Base-by-base conservation (phyloP, 2,329 filamentous ascomycete genomes). In the Fusarium devonianum region DNA sequence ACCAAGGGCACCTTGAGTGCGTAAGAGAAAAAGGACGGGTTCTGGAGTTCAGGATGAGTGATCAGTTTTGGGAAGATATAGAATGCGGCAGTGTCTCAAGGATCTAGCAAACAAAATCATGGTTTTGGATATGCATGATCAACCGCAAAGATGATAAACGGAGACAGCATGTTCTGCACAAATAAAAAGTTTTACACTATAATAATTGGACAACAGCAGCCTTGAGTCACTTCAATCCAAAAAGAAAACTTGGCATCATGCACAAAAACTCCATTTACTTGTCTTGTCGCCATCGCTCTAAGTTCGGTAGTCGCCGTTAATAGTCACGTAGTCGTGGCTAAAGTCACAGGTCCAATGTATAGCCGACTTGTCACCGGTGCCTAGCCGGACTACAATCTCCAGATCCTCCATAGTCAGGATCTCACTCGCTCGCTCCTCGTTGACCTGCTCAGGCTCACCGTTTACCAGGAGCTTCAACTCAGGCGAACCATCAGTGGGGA, bases 1-100 rank as follows among this genome's bases (percentile, higher is more conserved):
- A 97, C 93, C 7, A 97, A 97, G 82, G 93, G 93, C 9, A 96
- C 96, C 23, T 72, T 97, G 73, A 85, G 78, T 66, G 82, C 82
- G 12, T 86, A 72, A 62, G 46, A 7, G 12, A 16, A 18, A 23
- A 12, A 33, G n/a, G 14, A 10, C 17, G 12, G 41, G 26, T 35
- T 49, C 34, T 42, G 63, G 63, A 65, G 62, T 66, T 66, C 43
- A 46, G 53, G 61, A 30, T 40, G 22, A 43, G 34, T 54, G n/a
- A 30, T 56, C 41, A 42, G 30, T 42, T 41, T 52, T 46, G 35
- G 35, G 30, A 49, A 48, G 44, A 39, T 51, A 40, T 42, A 43
- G 35, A 62, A 28, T 34, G 26, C n/a, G n/a, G n/a, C n/a, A n/a
- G 34, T 43, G 35, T 48, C 48, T 38, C 19, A 34, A 13, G 22